Evolutionary conservation across 805 yeast genomes (phyloP), one percentile per base, ranked within the genome.

Genomic region (Candida takata): DNA sequence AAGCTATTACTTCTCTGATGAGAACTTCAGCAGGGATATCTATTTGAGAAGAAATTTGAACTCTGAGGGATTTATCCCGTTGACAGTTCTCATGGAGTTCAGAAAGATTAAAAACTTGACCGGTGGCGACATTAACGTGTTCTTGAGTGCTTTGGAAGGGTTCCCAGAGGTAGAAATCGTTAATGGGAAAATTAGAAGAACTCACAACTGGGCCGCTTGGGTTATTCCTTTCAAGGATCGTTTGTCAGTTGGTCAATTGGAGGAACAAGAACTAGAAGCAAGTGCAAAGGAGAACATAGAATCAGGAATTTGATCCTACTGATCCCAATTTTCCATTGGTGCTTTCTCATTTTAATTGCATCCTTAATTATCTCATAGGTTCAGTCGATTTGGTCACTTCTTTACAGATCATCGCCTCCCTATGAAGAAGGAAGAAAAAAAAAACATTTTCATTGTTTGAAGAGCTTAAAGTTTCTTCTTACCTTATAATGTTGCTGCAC

Each of bases 1-100:
- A 38, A 88, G 83, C 51, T 92, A 90, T 67, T 92, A 92, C 61
- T 84, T 92, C 63, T 81, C 95, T 16, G 69, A 77, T 32, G 95
- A 86, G 48, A 92, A 92, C 59, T 71, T 92, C 60, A 65, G 80
- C 47, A 83, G 84, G 60, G 98, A 92, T 62, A 64, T 77, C 29
- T 90, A 65, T 56, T 69, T 92, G 61, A 78, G 95, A 62, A 72
- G 76, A 45, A 82, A 82, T 50, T 83, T 90, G 94, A 74, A 79
- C 58, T 55, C 73, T 21, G 65, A 73, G 36, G 96, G 96, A 5
- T 78, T 77, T 64, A 73, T 87, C 35, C 77, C 82, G 17, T 60
- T 87, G 43, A 52, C 57, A 5, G 68, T 73, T 37, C 67, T 86
- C 43, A 74, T 84, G 42, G 67, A 71, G 42, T 87, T 87, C 59